These are phyloP conservation scores for Jaltomata sinuosa DNA, from an alignment of 257 asterid genomes.

Conservation along the genomic window DNA sequence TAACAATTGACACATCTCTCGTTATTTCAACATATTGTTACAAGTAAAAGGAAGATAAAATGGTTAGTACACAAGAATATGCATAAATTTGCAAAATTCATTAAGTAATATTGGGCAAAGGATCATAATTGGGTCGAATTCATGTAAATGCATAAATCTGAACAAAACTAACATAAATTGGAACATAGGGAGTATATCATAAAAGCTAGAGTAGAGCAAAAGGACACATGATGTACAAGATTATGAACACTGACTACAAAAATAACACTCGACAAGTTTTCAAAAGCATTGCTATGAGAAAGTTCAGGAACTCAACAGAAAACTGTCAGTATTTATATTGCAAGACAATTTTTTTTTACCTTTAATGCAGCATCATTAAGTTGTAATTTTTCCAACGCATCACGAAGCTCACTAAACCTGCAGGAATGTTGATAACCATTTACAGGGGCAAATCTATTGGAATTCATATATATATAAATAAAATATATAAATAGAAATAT, in stretches of 20 bases:
- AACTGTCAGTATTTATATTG: neutral
- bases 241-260: neutral
- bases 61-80: neutral
- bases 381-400: slow-evolving; percentile 92
- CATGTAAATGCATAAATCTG: neutral
- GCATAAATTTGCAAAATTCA: neutral
- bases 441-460: slow-evolving; percentile 1
- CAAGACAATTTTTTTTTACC: slow-evolving; percentile 25
- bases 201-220: neutral
- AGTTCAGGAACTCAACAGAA: neutral
- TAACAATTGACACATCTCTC: neutral
- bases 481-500: slow-evolving; percentile 17
- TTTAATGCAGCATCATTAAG: slow-evolving; percentile 96
- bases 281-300: neutral
- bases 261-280: neutral
- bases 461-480: neutral
- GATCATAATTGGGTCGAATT: neutral
- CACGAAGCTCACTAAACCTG: slow-evolving; percentile 90
- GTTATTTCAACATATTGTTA: neutral
- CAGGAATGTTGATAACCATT: slow-evolving; percentile 4
- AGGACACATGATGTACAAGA: neutral
- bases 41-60: neutral
- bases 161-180: neutral
- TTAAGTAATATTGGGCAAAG: neutral
- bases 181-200: neutral